Evolutionary conservation across 2,329 filamentous ascomycete species (phyloP), one percentile per base, ranked within the genome.

Genomic region (Fusarium sp.): DNA sequence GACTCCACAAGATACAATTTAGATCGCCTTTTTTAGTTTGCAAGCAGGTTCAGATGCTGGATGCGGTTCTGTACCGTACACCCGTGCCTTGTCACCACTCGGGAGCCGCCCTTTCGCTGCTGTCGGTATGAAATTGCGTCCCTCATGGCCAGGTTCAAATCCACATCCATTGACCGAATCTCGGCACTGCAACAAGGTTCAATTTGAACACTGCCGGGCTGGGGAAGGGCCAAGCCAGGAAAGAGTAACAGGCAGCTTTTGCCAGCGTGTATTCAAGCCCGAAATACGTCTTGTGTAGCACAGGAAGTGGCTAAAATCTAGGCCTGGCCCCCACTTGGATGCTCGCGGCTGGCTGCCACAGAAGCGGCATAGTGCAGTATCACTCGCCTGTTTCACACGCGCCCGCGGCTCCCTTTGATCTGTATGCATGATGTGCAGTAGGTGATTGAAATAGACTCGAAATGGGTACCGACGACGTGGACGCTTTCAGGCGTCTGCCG

Each of bases 351-450:
- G 53, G 57, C 65, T 71, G 65, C 63, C 64, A 74, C 61, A 52
- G 64, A 71, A 71, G 63, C 53, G 67, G 68, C 52, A 71, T 71
- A 70, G 68, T 55, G 58, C 51, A 70, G 59, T 55, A 69, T 70
- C 59, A 59, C 55, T 69, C 68, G 65, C 52, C 67, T 65, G 56
- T 56, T 57, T 70, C 42, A 67, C 63, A 65, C 61, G 64, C 73
- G 62, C 64, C 34, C 73, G 71, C 65, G 61, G 64, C 64, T 69
- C 64, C 53, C 58, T 69, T 59, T 63, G 46, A 67, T 67, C 70
- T 75, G 74, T 75, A 75, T 73, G 74, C 74, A 75, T 75, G 74
- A 75, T 75, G 72, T 75, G 74, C 74, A 75, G 74, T 70, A 67
- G 67, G 65, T 54, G 62, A 62, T 73, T 70, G 61, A 71, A 71